phyloP scores from a whole-genome alignment of 768 basidiomycete genomes.

The Phanerochaete sordida region DNA sequence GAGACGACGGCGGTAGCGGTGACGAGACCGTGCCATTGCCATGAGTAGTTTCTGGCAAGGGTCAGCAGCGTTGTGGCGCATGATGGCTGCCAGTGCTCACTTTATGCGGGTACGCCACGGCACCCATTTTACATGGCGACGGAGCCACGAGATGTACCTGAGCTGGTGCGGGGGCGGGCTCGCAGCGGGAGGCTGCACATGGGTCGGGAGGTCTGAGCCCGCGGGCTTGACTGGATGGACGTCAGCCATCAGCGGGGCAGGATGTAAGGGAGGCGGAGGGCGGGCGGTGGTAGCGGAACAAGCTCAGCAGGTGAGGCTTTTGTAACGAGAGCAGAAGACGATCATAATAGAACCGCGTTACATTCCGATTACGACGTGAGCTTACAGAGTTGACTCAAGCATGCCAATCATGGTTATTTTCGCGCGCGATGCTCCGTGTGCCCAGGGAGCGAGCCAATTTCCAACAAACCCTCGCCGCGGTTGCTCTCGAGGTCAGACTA shows the following conservation, averaged over 20 bases:
- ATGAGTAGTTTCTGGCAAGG: constrained; percentile 38
- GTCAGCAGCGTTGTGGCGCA: background rate
- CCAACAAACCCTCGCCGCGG: background rate
- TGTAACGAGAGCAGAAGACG: background rate
- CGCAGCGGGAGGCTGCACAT: background rate
- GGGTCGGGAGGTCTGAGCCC: background rate
- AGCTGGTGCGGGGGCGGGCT: background rate
- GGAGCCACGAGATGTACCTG: background rate
- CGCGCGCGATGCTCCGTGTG: background rate
- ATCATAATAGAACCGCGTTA: background rate
- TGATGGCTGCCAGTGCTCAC: too few species aligned
- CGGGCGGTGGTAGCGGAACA: background rate
- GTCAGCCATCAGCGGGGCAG: constrained; percentile 3
- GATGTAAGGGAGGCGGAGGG: background rate
- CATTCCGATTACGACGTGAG: background rate
- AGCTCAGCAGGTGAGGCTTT: background rate
- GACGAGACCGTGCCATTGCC: constrained; percentile 43
- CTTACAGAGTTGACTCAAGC: background rate
- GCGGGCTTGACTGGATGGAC: background rate
- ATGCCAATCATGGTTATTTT: background rate
- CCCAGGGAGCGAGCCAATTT: background rate
- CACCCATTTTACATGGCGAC: background rate
- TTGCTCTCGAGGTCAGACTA: background rate
- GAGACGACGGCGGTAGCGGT: constrained; percentile 45
- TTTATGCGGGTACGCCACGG: constrained; percentile 11